Conservation (phyloP, 257 asterid genomes). For the Avicennia marina region DNA sequence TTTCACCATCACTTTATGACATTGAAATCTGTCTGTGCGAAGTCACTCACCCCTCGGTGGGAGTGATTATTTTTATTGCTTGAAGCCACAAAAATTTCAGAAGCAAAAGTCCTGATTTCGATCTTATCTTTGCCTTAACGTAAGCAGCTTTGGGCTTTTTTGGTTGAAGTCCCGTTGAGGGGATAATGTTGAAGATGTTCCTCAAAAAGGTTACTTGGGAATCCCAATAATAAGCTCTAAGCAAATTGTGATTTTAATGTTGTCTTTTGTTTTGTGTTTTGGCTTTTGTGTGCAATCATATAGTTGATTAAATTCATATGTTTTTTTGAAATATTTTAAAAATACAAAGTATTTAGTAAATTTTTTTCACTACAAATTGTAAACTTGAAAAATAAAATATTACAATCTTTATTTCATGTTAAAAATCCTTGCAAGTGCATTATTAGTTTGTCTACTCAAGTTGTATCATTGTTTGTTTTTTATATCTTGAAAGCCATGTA, state of each 20-base stretch:
- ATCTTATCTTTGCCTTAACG: slow-evolving; percentile 46
- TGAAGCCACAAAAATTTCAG: slow-evolving; percentile 21
- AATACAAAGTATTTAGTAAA: too few relatives aligned
- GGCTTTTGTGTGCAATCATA: too few relatives aligned
- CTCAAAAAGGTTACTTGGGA: background rate
- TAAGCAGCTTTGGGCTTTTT: slow-evolving; percentile 22
- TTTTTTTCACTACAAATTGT: too few relatives aligned
- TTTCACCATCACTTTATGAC: slow-evolving; percentile 21
- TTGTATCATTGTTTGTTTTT: too few relatives aligned
- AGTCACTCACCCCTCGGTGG: slow-evolving; percentile 19
- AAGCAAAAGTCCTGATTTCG: slow-evolving; percentile 23
- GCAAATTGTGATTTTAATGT: background rate
- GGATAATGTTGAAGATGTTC: background rate
- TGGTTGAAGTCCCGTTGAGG: background rate
- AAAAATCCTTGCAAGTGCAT: too few relatives aligned
- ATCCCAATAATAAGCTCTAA: background rate
- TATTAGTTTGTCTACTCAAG: too few relatives aligned
- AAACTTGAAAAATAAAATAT: too few relatives aligned
- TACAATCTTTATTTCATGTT: too few relatives aligned
- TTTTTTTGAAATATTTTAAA: too few relatives aligned
- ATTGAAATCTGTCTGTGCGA: slow-evolving; percentile 11
- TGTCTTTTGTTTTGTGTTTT: too few relatives aligned
- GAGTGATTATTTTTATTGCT: slow-evolving; percentile 27
- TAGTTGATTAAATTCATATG: too few relatives aligned
- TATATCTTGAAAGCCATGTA: too few relatives aligned